phyloP scores from a whole-genome alignment of 78 protist species.

The Dictyostelium capitatum region DNA sequence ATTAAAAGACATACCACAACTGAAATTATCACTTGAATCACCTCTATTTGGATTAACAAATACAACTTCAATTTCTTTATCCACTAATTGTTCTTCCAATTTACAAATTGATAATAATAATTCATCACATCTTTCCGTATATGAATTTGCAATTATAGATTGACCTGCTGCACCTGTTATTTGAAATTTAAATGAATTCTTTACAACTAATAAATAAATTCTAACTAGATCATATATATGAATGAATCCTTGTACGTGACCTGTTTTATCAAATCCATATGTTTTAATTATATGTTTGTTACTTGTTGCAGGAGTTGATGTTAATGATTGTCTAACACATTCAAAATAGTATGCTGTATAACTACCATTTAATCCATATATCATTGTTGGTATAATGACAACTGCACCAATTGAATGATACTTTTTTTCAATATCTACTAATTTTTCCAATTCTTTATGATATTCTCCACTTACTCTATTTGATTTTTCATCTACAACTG shows the following conservation, averaged over 20 bases:
- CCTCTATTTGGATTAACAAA: too few species aligned
- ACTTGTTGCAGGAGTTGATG: not conserved
- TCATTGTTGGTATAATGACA: constrained; percentile 8
- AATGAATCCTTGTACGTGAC: not conserved
- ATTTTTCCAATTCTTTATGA: not conserved
- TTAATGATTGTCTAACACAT: not conserved
- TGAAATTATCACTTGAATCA: not conserved
- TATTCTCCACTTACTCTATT: not conserved
- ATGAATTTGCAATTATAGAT: not conserved
- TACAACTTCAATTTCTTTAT: too few species aligned
- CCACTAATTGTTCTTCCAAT: not conserved
- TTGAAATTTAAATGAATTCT: too few species aligned
- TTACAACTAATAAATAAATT: not conserved
- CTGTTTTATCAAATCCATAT: not conserved
- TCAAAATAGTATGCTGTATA: not conserved
- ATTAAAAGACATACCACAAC: not conserved
- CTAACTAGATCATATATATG: not conserved
- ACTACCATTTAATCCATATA: constrained; percentile 3
- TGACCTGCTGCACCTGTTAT: not conserved
- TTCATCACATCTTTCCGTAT: not conserved
- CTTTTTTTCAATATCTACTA: not conserved
- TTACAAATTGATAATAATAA: too few species aligned
- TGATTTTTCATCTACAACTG: not conserved
- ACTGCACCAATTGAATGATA: not conserved
- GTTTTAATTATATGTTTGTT: not conserved